Conservation (phyloP, 1,284 basidiomycete species). For the Austroboletus rostrupii region DNA sequence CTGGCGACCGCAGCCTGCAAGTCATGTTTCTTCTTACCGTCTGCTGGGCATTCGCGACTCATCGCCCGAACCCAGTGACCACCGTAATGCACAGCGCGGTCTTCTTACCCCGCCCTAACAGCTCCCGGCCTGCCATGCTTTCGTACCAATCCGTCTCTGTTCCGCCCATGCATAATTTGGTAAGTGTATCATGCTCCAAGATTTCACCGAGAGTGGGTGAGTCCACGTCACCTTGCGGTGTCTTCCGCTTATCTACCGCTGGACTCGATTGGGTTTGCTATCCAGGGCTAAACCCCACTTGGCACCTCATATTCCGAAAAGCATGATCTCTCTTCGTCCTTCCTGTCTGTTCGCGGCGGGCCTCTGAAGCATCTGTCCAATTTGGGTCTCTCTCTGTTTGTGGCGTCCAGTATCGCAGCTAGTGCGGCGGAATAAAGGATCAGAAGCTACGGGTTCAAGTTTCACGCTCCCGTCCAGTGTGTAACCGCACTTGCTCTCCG, state of each 20-base stretch:
- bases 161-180: slow-evolving; percentile 4
- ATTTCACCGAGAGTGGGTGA: slow-evolving; percentile 3
- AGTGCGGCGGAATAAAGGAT: slow-evolving; percentile 8
- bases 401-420: background rate
- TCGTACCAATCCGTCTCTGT: slow-evolving; percentile 3
- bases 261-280: background rate
- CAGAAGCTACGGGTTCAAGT: slow-evolving; percentile 1
- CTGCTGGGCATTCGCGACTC: background rate
- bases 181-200: background rate
- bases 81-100: background rate
- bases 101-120: slow-evolving; percentile 11
- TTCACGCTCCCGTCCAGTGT: slow-evolving; percentile 6
- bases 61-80: background rate
- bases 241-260: slow-evolving; percentile 12
- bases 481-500: slow-evolving; percentile 14
- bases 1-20: slow-evolving; percentile 1
- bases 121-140: background rate
- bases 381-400: background rate
- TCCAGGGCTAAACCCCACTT: slow-evolving; percentile 1
- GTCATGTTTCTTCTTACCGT: background rate
- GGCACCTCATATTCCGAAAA: background rate
- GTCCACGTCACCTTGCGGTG: slow-evolving; percentile 1
- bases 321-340: background rate
- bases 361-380: slow-evolving; percentile 10
- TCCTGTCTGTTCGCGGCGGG: slow-evolving; percentile 5